Percentiles rank a stretch among this genome's conserved stretches.
Evolutionary conservation across 1,284 basidiomycete genomes (phyloP).

Genomic region (Acaromyces ingoldii): DNA sequence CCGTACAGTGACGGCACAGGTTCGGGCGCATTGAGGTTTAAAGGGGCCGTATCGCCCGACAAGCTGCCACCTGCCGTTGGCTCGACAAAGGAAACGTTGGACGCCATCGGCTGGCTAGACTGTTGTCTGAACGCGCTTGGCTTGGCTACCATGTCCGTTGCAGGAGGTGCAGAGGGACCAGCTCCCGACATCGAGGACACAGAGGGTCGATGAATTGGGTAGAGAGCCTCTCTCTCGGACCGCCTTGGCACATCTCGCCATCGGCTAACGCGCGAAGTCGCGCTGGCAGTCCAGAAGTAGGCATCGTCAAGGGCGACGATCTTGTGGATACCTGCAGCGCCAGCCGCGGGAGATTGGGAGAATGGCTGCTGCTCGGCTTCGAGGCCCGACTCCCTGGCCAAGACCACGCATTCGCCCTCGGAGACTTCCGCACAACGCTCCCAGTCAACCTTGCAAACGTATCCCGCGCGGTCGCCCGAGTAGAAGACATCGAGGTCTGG

Average conservation of each 20-base stretch:
- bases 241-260: slow-evolving; percentile 64
- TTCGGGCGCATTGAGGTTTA: no score
- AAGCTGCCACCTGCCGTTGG: no score
- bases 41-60: no score
- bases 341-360: no score
- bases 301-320: slow-evolving; percentile 79
- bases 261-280: slow-evolving; percentile 70
- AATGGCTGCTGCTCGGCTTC: no score
- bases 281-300: slow-evolving; percentile 84
- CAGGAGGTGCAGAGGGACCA: no score
- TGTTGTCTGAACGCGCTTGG: not conserved
- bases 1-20: slow-evolving; percentile 57
- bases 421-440: slow-evolving; percentile 72
- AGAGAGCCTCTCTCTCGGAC: slow-evolving; percentile 25
- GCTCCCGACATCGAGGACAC: not conserved
- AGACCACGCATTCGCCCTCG: slow-evolving; percentile 80
- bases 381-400: slow-evolving; percentile 49
- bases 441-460: slow-evolving; percentile 83
- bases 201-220: slow-evolving; percentile 16
- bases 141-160: no score
- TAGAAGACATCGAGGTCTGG: slow-evolving; percentile 87
- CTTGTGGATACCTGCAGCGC: slow-evolving; percentile 66
- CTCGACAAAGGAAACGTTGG: slow-evolving; percentile 2
- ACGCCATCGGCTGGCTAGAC: not conserved
- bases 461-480: slow-evolving; percentile 85